Evolutionary conservation across 305 asterid species (phyloP).

Genomic region (Fraxinus paxiana): DNA sequence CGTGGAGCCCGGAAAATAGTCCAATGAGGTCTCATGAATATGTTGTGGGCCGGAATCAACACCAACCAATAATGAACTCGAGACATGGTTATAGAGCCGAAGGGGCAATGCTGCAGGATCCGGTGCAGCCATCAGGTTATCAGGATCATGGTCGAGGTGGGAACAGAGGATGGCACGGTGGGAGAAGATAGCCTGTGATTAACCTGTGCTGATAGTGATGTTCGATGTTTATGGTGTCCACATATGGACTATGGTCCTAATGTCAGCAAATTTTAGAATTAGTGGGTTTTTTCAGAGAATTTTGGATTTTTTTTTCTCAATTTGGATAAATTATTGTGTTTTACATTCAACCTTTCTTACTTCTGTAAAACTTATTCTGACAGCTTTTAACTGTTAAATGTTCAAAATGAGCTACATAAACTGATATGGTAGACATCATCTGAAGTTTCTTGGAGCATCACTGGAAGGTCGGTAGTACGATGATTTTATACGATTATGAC

Average conservation of each 20-base stretch:
- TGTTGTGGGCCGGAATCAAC: constrained; percentile 32
- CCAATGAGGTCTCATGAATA: constrained; percentile 48
- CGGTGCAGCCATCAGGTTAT: constrained; percentile 35
- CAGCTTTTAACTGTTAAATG: not conserved
- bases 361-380: not conserved
- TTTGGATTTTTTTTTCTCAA: not conserved
- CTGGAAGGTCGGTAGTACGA: not conserved
- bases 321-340: not conserved
- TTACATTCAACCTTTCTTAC: not conserved
- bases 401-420: not conserved
- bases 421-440: not conserved
- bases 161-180: constrained; percentile 49
- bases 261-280: not conserved
- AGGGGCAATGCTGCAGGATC: constrained; percentile 24
- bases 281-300: not conserved
- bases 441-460: not conserved
- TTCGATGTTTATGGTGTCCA: not conserved
- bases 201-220: not conserved
- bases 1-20: constrained; percentile 59
- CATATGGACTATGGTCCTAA: not conserved
- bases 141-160: constrained; percentile 35
- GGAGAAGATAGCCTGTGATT: constrained; percentile 40
- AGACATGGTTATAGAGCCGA: constrained; percentile 39
- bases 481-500: not conserved
- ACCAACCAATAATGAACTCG: constrained; percentile 30